phyloP scores from a whole-genome alignment of 2,329 filamentous ascomycete genomes.

The Xylariaceae sp. region DNA sequence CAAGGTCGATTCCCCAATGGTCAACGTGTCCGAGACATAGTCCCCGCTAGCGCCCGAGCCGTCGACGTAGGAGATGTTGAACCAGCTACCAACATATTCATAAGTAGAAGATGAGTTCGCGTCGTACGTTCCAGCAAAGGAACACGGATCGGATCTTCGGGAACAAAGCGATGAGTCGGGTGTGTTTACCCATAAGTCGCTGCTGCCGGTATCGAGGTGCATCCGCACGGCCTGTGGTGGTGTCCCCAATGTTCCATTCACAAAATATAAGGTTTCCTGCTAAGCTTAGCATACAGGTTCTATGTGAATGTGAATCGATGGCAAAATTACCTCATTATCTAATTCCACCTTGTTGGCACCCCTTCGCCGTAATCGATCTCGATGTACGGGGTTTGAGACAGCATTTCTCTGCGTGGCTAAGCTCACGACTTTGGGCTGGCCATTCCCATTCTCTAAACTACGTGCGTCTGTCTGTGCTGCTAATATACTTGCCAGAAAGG shows the following conservation, averaged over 20 bases:
- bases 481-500: conserved; percentile 32
- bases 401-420: conserved; percentile 47
- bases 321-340: conserved; percentile 56
- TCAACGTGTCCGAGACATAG: conserved; percentile 76
- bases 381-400: conserved; percentile 45
- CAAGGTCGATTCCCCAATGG: conserved; percentile 58
- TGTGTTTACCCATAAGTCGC: conserved; percentile 73
- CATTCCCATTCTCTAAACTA: conserved; percentile 28
- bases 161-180: conserved; percentile 62
- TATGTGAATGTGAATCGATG: not conserved
- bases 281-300: conserved; percentile 23
- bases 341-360: conserved; percentile 48
- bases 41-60: conserved; percentile 76
- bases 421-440: conserved; percentile 47
- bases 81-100: conserved; percentile 70
- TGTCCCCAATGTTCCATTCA: conserved; percentile 65
- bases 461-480: conserved; percentile 31
- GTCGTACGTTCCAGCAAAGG: conserved; percentile 65
- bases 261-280: conserved; percentile 65
- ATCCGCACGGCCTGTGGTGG: conserved; percentile 60
- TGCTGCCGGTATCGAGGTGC: conserved; percentile 70
- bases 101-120: conserved; percentile 78
- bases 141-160: conserved; percentile 53
- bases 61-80: conserved; percentile 89
- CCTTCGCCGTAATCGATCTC: conserved; percentile 51